Percentiles rank a stretch among this genome's conserved stretches.
phyloP scores from a whole-genome alignment of 2,329 filamentous ascomycete genomes.

The Verticillium zaregamsianum region DNA sequence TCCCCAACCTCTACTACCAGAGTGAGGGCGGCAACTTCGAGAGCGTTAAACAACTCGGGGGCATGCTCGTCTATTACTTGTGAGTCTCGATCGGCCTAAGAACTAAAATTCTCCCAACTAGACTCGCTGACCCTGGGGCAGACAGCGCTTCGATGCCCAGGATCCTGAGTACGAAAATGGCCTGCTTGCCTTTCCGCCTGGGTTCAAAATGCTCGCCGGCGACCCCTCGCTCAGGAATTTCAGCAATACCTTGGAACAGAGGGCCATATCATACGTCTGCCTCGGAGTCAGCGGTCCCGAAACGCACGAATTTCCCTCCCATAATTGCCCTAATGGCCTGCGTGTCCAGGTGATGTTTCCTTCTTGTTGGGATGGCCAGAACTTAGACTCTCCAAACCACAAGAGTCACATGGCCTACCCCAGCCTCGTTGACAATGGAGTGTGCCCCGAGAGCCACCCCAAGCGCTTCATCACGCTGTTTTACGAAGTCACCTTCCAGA shows the following conservation, averaged over 20 bases:
- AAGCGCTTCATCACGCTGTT: constrained; percentile 12
- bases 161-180: constrained; percentile 36
- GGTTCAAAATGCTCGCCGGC: constrained; percentile 64
- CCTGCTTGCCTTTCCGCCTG: constrained; percentile 55
- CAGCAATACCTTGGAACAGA: constrained; percentile 37
- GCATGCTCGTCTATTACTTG: constrained; percentile 47
- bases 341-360: constrained; percentile 55
- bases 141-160: constrained; percentile 33
- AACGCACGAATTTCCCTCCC: constrained; percentile 47
- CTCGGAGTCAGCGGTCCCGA: constrained; percentile 41
- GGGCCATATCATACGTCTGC: constrained; percentile 53
- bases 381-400: constrained; percentile 51
- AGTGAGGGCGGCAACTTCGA: constrained; percentile 52
- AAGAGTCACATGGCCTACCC: constrained; percentile 54
- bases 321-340: constrained; percentile 47
- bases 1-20: constrained; percentile 49
- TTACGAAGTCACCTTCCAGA: constrained; percentile 12
- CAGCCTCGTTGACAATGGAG: constrained; percentile 10
- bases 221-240: constrained; percentile 40
- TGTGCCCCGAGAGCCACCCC: constrained; percentile 11
- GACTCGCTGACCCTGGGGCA: constrained; percentile 6
- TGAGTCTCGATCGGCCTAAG: constrained; percentile 19
- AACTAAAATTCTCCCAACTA: not conserved
- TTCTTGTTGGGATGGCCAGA: constrained; percentile 58
- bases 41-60: constrained; percentile 36